Conservation (phyloP, 148 eudicot species). For the Talinum fruticosum region DNA sequence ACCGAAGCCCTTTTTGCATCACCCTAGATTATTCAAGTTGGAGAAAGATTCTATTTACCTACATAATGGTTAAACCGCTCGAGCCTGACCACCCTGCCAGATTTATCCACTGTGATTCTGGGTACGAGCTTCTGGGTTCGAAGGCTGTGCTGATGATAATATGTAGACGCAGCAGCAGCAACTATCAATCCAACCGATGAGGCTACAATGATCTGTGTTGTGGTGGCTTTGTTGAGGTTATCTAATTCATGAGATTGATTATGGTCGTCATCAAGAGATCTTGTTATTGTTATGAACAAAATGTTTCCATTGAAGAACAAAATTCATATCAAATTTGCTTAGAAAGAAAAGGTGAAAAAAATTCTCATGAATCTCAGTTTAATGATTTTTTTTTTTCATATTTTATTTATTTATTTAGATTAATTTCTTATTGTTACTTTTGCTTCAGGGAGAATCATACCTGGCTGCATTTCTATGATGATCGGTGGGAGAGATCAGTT, state of each 20-base stretch:
- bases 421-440: too few relatives aligned
- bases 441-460: too few relatives aligned
- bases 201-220: conserved; percentile 49
- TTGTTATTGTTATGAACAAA: conserved; percentile 17
- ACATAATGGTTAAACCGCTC: conserved; percentile 90
- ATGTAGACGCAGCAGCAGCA: conserved; percentile 49
- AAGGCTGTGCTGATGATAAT: conserved; percentile 41
- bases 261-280: conserved; percentile 10
- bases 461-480: too few relatives aligned
- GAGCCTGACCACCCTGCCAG: conserved; percentile 59
- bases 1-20: too few relatives aligned
- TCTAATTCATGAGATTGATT: conserved; percentile 26
- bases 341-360: conserved; percentile 8
- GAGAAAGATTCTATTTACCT: conserved; percentile 46
- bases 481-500: too few relatives aligned
- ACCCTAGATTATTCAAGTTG: too few relatives aligned
- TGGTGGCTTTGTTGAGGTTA: conserved; percentile 33
- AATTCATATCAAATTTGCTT: conserved; percentile 24
- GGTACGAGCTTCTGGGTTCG: conserved; percentile 54
- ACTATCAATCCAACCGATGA: conserved; percentile 60
- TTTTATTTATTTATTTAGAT: too few relatives aligned
- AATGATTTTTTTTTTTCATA: too few relatives aligned
- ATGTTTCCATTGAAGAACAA: conserved; percentile 21
- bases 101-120: conserved; percentile 41
- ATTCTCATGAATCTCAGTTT: too few relatives aligned